Percentiles rank a stretch among this genome's conserved stretches.
Evolutionary conservation across 2,329 filamentous ascomycete genomes (phyloP).

Genomic region (Dissoconium aciculare): DNA sequence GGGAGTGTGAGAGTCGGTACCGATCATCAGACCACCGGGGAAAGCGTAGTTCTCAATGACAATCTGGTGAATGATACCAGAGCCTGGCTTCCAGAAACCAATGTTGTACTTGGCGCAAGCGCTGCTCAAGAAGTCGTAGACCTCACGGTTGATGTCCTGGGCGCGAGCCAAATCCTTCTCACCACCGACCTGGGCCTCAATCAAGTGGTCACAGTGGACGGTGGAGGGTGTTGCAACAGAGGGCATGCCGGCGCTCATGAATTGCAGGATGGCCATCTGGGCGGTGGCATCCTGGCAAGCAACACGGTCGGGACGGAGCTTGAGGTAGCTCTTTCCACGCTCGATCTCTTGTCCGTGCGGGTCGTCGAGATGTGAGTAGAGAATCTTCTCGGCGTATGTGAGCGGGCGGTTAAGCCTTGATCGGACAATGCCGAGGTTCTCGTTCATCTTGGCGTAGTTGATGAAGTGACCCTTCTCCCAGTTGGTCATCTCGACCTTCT

Average conservation of each 20-base stretch:
- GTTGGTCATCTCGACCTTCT: constrained; percentile 97
- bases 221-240: constrained; percentile 87
- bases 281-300: constrained; percentile 99
- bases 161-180: constrained; percentile 86
- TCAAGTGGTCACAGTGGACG: constrained; percentile 98
- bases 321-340: constrained; percentile 89
- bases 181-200: constrained; percentile 89
- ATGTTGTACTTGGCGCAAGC: constrained; percentile 99
- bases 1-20: constrained; percentile 94
- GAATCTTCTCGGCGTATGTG: constrained; percentile 93
- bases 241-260: constrained; percentile 98
- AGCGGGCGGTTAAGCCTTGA: constrained; percentile 80
- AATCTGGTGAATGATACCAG: constrained; percentile 99
- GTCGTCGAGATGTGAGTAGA: constrained; percentile 97
- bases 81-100: constrained; percentile 97
- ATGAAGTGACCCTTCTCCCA: constrained; percentile 94
- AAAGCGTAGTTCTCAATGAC: constrained; percentile 94
- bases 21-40: constrained; percentile 93
- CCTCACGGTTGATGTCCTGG: constrained; percentile 80
- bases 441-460: constrained; percentile 98
- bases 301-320: constrained; percentile 90
- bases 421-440: constrained; percentile 88
- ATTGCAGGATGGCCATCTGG: constrained; percentile 98
- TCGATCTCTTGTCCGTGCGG: constrained; percentile 92
- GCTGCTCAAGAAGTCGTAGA: constrained; percentile 90